These are phyloP conservation scores for Candida awuae DNA, from an alignment of 805 yeast genomes.

Conservation along the genomic window DNA sequence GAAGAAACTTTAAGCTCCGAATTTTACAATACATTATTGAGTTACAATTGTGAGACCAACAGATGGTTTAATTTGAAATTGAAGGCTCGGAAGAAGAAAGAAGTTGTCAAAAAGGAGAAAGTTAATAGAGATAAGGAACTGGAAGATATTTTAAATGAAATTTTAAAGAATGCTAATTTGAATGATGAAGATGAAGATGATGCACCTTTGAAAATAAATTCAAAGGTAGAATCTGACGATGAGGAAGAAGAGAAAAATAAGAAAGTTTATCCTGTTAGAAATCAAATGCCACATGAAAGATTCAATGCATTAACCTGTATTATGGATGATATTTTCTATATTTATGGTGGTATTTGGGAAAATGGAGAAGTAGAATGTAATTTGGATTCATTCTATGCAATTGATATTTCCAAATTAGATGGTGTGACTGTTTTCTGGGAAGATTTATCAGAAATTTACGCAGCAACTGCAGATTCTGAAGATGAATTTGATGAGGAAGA, in stretches of 20 bases:
- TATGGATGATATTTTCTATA: slow-evolving; percentile 71
- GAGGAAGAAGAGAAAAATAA: slow-evolving; percentile 32
- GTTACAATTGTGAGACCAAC: slow-evolving; percentile 78
- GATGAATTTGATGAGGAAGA: slow-evolving; percentile 59
- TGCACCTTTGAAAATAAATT: slow-evolving; percentile 33
- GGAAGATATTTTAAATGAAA: slow-evolving; percentile 70
- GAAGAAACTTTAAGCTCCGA: slow-evolving; percentile 83
- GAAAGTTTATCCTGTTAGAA: slow-evolving; percentile 44
- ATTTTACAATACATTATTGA: slow-evolving; percentile 71
- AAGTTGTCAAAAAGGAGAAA: slow-evolving; percentile 33
- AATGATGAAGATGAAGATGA: slow-evolving; percentile 36
- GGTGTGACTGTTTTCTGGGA: slow-evolving; percentile 91
- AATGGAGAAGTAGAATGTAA: slow-evolving; percentile 77
- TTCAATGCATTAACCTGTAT: slow-evolving; percentile 84
- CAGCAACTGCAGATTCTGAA: slow-evolving; percentile 49
- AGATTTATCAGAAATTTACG: slow-evolving; percentile 53
- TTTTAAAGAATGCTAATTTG: slow-evolving; percentile 65
- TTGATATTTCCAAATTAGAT: slow-evolving; percentile 80
- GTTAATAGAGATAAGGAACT: slow-evolving; percentile 67
- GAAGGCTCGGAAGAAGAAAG: slow-evolving; percentile 52
- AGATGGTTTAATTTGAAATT: slow-evolving; percentile 76
- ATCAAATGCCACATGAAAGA: slow-evolving; percentile 75
- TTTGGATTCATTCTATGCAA: slow-evolving; percentile 76
- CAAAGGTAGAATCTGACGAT: slow-evolving; percentile 25
- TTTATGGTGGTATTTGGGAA: slow-evolving; percentile 90